These are phyloP conservation scores for Talaromyces piceae DNA, from an alignment of 2,329 filamentous ascomycete species.

Conservation along the genomic window DNA sequence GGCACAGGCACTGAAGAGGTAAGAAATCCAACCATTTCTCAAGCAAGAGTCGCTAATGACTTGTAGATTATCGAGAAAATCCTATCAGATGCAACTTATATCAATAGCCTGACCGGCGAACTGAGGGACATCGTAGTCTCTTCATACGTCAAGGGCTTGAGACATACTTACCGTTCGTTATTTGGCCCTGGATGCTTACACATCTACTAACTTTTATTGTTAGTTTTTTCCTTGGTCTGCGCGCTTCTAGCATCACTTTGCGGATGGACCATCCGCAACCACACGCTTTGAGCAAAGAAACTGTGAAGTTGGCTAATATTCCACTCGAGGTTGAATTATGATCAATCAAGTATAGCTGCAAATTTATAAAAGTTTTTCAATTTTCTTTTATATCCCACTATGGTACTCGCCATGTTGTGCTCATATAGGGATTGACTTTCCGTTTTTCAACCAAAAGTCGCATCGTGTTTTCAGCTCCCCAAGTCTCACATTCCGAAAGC, in stretches of 20 bases:
- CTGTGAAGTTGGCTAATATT: too few species aligned
- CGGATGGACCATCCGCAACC: constrained; percentile 8
- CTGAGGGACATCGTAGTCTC: constrained; percentile 21
- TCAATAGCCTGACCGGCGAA: constrained; percentile 22
- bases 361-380: too few species aligned
- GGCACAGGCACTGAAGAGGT: constrained; percentile 20
- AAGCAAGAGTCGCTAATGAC: not conserved
- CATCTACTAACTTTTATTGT: not conserved
- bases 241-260: constrained; percentile 5
- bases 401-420: too few species aligned
- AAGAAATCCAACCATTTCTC: not conserved
- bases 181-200: not conserved
- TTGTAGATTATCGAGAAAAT: constrained; percentile 37
- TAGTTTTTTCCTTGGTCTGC: constrained; percentile 9
- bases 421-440: not conserved
- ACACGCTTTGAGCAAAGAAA: constrained; percentile 2
- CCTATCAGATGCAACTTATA: constrained; percentile 34
- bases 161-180: constrained; percentile 22
- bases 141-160: constrained; percentile 22
- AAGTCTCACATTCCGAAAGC: not conserved
- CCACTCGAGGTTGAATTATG: too few species aligned
- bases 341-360: too few species aligned
- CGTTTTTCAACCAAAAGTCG: not conserved
- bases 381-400: too few species aligned
- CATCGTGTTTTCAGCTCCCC: not conserved